Conservation (phyloP, 805 yeast species). For the Komagataella pseudopastoris region DNA sequence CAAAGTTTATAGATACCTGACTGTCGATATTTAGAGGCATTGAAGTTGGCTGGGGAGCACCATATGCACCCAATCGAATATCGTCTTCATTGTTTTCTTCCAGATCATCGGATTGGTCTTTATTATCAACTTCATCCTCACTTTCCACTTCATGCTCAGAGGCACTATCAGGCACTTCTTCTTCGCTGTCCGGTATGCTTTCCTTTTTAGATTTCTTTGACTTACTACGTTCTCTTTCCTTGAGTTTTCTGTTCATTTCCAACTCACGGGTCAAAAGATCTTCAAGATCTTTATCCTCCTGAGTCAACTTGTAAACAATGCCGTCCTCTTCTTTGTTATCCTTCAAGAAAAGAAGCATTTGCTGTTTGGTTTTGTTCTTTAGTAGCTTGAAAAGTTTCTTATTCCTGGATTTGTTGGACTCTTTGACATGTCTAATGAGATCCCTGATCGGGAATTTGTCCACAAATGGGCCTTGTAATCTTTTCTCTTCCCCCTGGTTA, state of each 20-base stretch:
- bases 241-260: conserved; percentile 5
- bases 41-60: background rate
- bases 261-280: conserved; percentile 12
- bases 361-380: conserved; percentile 1
- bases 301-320: conserved; percentile 1
- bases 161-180: conserved; percentile 11
- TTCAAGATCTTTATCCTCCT: conserved; percentile 5
- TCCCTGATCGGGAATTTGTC: background rate
- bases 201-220: conserved; percentile 8
- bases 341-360: background rate
- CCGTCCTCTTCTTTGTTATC: background rate
- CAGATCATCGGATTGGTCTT: conserved; percentile 5
- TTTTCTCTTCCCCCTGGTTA: background rate
- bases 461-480: background rate
- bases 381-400: conserved; percentile 1
- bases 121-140: conserved; percentile 2
- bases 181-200: conserved; percentile 9
- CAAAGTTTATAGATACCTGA: background rate
- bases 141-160: conserved; percentile 9
- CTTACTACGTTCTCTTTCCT: conserved; percentile 5
- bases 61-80: conserved; percentile 3
- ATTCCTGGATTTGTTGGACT: background rate
- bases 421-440: background rate
- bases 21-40: background rate
- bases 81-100: conserved; percentile 13